Conservation (phyloP, 1,284 basidiomycete genomes). For the Bondarzewia mesenterica region DNA sequence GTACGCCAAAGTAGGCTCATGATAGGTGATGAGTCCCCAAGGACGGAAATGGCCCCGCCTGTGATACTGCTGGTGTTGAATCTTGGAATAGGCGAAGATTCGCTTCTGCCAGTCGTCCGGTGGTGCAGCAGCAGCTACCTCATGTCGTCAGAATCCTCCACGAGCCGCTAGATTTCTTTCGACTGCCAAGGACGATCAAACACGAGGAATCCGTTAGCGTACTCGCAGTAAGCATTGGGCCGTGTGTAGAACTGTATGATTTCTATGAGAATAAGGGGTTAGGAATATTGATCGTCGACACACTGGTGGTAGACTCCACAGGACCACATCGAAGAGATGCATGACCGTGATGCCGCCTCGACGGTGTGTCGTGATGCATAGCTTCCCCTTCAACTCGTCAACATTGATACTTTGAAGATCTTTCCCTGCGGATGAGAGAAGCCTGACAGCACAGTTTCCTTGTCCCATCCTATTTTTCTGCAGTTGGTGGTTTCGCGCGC, state of each 20-base stretch:
- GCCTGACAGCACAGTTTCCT: constrained; percentile 28
- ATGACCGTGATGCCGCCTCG: constrained; percentile 48
- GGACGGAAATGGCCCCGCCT: constrained; percentile 46
- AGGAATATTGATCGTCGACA: not conserved
- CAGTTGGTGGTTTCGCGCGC: constrained; percentile 35
- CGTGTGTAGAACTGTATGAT: constrained; percentile 41
- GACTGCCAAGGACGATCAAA: constrained; percentile 49
- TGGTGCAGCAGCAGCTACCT: constrained; percentile 7
- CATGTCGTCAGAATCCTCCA: constrained; percentile 17
- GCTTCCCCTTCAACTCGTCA: constrained; percentile 48
- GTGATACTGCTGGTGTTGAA: not conserved
- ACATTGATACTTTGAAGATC: constrained; percentile 66
- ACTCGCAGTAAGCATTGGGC: constrained; percentile 64
- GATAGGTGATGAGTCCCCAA: constrained; percentile 44
- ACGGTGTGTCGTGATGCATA: constrained; percentile 48
- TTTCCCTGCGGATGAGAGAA: constrained; percentile 25
- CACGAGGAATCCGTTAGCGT: constrained; percentile 60
- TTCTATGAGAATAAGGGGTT: constrained; percentile 13
- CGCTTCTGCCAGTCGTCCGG: constrained; percentile 10
- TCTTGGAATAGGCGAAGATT: not conserved
- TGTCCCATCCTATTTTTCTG: constrained; percentile 49
- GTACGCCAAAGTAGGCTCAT: constrained; percentile 44
- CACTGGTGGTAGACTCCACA: constrained; percentile 47
- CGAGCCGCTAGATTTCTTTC: constrained; percentile 65
- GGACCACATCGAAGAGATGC: constrained; percentile 37